Base-by-base conservation (phyloP, 306 rosid species). In the Malus sylvestris region DNA sequence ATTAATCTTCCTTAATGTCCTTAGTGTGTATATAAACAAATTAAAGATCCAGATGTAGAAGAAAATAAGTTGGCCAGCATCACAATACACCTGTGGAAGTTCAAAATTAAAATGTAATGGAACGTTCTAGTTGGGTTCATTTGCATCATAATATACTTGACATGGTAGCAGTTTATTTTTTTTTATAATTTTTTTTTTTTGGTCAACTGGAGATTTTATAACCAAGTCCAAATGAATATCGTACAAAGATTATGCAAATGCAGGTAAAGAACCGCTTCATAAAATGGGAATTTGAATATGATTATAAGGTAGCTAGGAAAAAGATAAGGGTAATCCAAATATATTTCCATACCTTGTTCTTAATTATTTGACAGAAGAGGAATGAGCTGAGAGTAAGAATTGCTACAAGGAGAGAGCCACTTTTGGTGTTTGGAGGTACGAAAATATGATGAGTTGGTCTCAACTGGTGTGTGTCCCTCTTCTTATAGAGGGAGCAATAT, bases 401-500 rank as follows among this genome's bases (percentile, higher is more conserved):
- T 29, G 76, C 66, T 38, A 53, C 57, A 3, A 8, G 42, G 38
- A 16, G 79, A 55, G 38, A 57, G 35, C 63, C 5, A 4, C 27
- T 10, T 18, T 42, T 60, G 57, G 30, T 42, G 44, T 73, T 20
- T 20, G 49, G 58, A 76, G 30, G 29, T 51, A 61, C 20, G 29
- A 22, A 6, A 49, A 49, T 1, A 18, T 53, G n/a, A 60, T 20
- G 75, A 44, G 61, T 63, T 70, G 77, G 29, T 63, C 46, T 83
- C 76, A 77, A 77, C 77, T 59, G 73, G 68, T 67, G 81, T 79
- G 74, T 83, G 59, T 76, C 44, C 78, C 1, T 73, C 65, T 69
- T 72, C 80, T 68, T 72, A 73, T 82, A 87, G 85, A 89, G 73
- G 81, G 86, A 74, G 35, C n/a, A 19, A 42, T 25, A n/a, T 11